Percentiles rank a stretch among this genome's conserved stretches.
Conservation (phyloP, 495 filamentous ascomycete genomes). For the Geoglossum glabrum region DNA sequence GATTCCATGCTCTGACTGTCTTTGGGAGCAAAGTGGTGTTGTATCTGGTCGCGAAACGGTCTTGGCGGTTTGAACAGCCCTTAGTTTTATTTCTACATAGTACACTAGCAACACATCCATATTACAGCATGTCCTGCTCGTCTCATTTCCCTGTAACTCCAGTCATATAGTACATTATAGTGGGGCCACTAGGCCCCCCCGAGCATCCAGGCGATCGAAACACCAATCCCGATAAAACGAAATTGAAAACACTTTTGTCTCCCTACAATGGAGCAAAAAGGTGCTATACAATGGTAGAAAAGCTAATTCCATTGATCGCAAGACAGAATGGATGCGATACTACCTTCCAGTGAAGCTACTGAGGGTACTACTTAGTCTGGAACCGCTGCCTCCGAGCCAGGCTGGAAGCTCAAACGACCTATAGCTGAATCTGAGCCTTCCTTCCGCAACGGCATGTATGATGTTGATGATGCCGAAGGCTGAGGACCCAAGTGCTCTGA, state of each 20-base stretch:
- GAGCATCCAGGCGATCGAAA: not conserved
- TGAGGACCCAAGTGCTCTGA: constrained; percentile 62
- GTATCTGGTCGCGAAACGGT: too few species aligned
- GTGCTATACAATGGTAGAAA: not conserved
- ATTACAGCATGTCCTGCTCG: not conserved
- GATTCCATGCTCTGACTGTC: not conserved
- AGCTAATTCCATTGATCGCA: not conserved
- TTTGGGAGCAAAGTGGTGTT: not conserved
- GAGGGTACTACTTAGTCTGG: constrained; percentile 15
- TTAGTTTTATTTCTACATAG: too few species aligned
- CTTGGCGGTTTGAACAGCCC: too few species aligned
- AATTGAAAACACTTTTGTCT: not conserved
- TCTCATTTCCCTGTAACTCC: not conserved
- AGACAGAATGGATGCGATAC: not conserved
- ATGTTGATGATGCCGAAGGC: constrained; percentile 66
- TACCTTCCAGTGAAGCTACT: constrained; percentile 9
- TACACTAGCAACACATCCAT: too few species aligned
- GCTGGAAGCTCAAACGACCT: constrained; percentile 8
- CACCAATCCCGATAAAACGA: not conserved
- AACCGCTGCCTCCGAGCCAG: constrained; percentile 17
- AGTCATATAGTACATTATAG: not conserved
- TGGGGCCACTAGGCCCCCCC: not conserved
- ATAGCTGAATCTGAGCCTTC: constrained; percentile 41
- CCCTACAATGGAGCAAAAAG: not conserved
- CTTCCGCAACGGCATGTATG: constrained; percentile 71